Base-by-base conservation (phyloP, 768 basidiomycete species). In the Psilocybe sp. region DNA sequence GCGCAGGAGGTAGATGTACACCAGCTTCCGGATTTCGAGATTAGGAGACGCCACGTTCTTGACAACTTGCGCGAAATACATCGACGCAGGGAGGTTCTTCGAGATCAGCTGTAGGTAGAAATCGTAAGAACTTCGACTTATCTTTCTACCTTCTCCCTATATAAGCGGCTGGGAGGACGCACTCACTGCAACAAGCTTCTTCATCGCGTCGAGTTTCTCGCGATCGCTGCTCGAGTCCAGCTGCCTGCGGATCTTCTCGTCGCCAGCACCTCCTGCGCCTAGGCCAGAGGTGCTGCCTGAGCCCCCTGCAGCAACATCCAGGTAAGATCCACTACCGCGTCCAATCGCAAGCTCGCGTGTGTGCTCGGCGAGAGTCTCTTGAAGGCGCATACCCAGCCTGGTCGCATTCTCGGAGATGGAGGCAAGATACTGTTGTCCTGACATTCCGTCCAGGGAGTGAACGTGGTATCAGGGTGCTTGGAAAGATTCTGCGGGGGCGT, bases 1-100 rank as follows among this genome's bases (percentile, higher is more conserved):
- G 52, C 92, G 87, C 40, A 98, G 74, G 56, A 99, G 85, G 72
- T 96, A 99, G 56, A 98, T 96, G 68, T 98, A 98, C 35, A 98
- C 93, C 46, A 99, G 84, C 70, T 98, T 98, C 51, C 96, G 85
- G 60, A 96, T 87, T 68, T 97, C 93, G 43, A 98, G 82, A 62
- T 92, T 91, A 48, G 84, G 82, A 2, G 93, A 90, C 1, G 92
- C 92, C 36, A 98, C 96, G 60, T 95, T 95, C 75, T 95, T 98
- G 60, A 98, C 94, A 20, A 99, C 97, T 62, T 90, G 89, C 4
- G 97, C 90, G 62, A 98, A 98, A 78, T 93, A 95, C 53, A 87
- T 82, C 19, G 94, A 87, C 55, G 97, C 91, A 57, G 92, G 87
- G 47, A 91, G 85, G 43, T 87, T 86, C 73, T 96, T 95, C 35